Conservation (phyloP, 805 yeast genomes). For the Allodekkera sacchari region DNA sequence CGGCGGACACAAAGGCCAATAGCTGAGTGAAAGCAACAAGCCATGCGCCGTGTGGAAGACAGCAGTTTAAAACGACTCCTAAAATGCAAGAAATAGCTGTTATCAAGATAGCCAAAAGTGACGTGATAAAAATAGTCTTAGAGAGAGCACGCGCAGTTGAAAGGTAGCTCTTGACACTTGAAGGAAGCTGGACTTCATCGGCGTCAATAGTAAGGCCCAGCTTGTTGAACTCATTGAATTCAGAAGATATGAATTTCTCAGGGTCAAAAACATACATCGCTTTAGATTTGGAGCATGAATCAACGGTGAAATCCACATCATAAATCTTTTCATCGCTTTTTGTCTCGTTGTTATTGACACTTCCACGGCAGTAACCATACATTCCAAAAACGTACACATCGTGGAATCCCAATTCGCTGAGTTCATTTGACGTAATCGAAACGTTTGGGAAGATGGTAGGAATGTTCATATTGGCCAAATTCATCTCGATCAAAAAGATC, state of each 20-base stretch:
- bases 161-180: constrained; percentile 38
- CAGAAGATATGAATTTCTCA: constrained; percentile 17
- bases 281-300: constrained; percentile 42
- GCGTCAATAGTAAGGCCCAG: constrained; percentile 6
- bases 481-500: constrained; percentile 40
- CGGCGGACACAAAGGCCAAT: constrained; percentile 9
- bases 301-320: constrained; percentile 25
- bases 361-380: constrained; percentile 58
- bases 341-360: constrained; percentile 8
- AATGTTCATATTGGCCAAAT: constrained; percentile 25
- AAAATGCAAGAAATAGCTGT: constrained; percentile 1
- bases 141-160: constrained; percentile 37
- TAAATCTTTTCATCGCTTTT: constrained; percentile 6
- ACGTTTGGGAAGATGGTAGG: constrained; percentile 7
- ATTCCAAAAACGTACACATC: constrained; percentile 47
- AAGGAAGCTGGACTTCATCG: constrained; percentile 42
- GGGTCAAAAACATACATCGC: constrained; percentile 54
- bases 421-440: constrained; percentile 4
- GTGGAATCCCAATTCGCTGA: constrained; percentile 29
- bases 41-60: background rate
- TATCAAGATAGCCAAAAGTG: constrained; percentile 36
- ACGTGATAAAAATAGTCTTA: constrained; percentile 50
- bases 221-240: constrained; percentile 6
- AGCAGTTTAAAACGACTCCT: background rate
- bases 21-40: constrained; percentile 22